Percentiles rank a stretch among this genome's conserved stretches.
phyloP scores from a whole-genome alignment of 139 green algal species.

The Chlamydomonas asymmetrica region DNA sequence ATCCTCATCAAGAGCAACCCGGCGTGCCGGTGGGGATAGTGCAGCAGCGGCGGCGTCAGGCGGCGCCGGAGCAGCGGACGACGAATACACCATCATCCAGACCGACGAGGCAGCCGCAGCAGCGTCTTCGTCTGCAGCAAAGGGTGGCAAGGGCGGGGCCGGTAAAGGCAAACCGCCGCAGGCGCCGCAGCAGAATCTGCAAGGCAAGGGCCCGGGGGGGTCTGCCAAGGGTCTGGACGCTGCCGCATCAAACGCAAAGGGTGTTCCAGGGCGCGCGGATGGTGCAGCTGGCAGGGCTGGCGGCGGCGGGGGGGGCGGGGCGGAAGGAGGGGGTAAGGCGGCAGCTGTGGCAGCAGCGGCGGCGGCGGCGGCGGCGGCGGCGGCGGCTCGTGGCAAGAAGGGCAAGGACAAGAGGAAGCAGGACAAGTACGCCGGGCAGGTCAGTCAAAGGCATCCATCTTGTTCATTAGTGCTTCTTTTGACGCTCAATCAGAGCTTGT shows the following conservation, averaged over 20 bases:
- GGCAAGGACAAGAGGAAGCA: slow-evolving; percentile 65
- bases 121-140: not conserved
- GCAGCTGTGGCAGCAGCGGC: slow-evolving; percentile 15
- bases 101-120: not conserved
- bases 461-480: too few species aligned
- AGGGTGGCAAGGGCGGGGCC: slow-evolving; percentile 1
- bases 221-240: not conserved
- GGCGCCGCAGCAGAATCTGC: not conserved
- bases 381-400: slow-evolving; percentile 76
- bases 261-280: not conserved
- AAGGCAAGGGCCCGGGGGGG: too few species aligned
- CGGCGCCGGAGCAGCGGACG: slow-evolving; percentile 6
- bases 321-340: not conserved
- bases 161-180: not conserved
- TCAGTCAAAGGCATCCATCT: too few species aligned
- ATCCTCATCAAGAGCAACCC: slow-evolving; percentile 3
- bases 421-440: slow-evolving; percentile 85
- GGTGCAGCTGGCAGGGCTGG: not conserved
- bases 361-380: slow-evolving; percentile 17
- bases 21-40: not conserved
- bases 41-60: not conserved
- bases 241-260: not conserved
- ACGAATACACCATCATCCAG: slow-evolving; percentile 20
- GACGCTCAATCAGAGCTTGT: too few species aligned
- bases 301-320: slow-evolving; percentile 4